phyloP scores from a whole-genome alignment of 139 green algal genomes.

The Zygnema circumcarinatum region DNA sequence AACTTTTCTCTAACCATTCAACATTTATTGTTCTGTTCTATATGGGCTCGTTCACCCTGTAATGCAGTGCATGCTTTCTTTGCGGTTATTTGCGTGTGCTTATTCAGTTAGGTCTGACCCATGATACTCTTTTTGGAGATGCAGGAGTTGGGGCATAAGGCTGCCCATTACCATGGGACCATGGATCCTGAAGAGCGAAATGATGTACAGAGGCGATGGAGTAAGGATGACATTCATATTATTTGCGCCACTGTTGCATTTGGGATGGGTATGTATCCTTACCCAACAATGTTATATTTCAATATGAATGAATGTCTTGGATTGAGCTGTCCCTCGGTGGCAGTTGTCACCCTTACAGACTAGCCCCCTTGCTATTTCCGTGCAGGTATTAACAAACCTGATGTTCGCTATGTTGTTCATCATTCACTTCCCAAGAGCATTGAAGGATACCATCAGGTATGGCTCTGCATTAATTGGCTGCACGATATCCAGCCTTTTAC shows the following conservation, averaged over 20 bases:
- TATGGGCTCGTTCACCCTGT: no score
- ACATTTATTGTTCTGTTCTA: no score
- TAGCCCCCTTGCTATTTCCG: not conserved
- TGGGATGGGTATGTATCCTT: slow-evolving; percentile 69
- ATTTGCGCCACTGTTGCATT: slow-evolving; percentile 88
- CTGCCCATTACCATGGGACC: slow-evolving; percentile 59
- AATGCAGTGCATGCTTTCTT: no score
- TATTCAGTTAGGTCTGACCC: no score
- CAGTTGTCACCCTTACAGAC: no score
- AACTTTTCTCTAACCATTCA: not conserved
- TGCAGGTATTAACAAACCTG: slow-evolving; percentile 71
- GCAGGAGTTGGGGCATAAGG: slow-evolving; percentile 54
- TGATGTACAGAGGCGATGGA: slow-evolving; percentile 58
- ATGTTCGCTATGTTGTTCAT: slow-evolving; percentile 70
- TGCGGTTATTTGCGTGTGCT: no score
- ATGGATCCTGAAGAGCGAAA: slow-evolving; percentile 43
- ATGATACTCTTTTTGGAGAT: not conserved
- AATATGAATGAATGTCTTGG: slow-evolving; percentile 16
- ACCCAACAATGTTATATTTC: slow-evolving; percentile 24
- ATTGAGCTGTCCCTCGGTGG: not conserved
- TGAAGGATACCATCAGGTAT: slow-evolving; percentile 70
- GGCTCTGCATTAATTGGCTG: no score
- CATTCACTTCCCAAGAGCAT: slow-evolving; percentile 65
- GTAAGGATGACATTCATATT: slow-evolving; percentile 64
- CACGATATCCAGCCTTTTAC: no score